Base-by-base conservation (phyloP, 2,329 filamentous ascomycete species). In the Pseudohalonectria lignicola region DNA sequence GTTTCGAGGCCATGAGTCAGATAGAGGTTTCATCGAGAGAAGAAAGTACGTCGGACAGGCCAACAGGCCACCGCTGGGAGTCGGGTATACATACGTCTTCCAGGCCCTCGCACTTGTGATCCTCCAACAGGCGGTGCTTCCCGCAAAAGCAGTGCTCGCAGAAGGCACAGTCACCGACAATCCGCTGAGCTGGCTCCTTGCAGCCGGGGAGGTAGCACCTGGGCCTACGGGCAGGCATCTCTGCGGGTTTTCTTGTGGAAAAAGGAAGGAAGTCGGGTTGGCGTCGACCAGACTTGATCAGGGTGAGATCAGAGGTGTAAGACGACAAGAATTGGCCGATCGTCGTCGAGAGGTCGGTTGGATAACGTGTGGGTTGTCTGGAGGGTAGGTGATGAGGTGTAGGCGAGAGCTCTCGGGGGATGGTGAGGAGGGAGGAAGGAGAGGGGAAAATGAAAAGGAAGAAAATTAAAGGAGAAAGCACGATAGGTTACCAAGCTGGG, bases 81-180 rank as follows among this genome's bases (percentile, higher is more conserved):
- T 36, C 45, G 43, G 41, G 46, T 58, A 43, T 48, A 67, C 78
- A 67, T 67, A 82, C 78, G 64, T 94, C 85, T 69, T 96, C 92
- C 41, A 98, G 69, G 30, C 87, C 87, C 46, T 76, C 78, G 67
- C 92, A 98, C 65, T 86, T 86, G 66, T 98, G 92, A 51, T 90
- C 85, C 63, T 98, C 92, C 46, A 96, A 64, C 64, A 96, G 74
- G 40, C 92, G 76, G 64, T 98, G 92, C 67, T 87, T 94, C 51
- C 86, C 86, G 64, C 92, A 98, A 69, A 86, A 96, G 59, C 93
- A 85, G 33, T 88, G 87, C 40, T 82, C 71, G 68, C 92, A 98
- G 70, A 96, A 96, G 44, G 79, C 82, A 64, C 92, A 98, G 67
- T 96, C 90, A 39, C 92, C 92, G 42, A 95, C 85, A 53, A 98